Evolutionary conservation across 2,329 filamentous ascomycete species (phyloP).

Genomic region (Sphaceloma murrayae): DNA sequence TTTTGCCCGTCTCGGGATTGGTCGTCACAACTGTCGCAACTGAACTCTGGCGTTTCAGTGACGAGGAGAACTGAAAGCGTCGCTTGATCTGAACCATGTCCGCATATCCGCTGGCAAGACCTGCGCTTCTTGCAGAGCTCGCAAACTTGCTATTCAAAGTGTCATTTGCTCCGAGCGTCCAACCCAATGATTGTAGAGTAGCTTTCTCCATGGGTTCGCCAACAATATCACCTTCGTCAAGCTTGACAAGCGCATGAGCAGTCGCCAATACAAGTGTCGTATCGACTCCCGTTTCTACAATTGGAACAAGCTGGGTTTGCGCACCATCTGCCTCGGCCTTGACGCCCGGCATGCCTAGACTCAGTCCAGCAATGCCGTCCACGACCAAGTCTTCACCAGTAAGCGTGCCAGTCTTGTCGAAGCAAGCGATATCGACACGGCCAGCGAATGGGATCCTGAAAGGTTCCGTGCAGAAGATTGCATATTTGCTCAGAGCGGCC

Average conservation of each 20-base stretch:
- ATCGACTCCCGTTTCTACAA: constrained; percentile 61
- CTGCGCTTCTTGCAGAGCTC: constrained; percentile 36
- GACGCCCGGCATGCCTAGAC: constrained; percentile 57
- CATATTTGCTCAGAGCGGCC: constrained; percentile 84
- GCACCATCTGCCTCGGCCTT: constrained; percentile 68
- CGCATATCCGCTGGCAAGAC: constrained; percentile 40
- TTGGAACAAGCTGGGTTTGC: constrained; percentile 65
- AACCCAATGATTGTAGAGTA: constrained; percentile 78
- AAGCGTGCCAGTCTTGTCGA: constrained; percentile 95
- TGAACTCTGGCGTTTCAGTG: constrained; percentile 90
- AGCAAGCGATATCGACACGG: constrained; percentile 91
- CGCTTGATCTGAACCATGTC: constrained; percentile 90
- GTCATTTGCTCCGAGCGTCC: constrained; percentile 86
- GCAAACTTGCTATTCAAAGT: constrained; percentile 60
- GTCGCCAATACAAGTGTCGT: constrained; percentile 91
- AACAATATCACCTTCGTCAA: constrained; percentile 94
- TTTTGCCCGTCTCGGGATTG: constrained; percentile 63
- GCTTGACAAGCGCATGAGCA: constrained; percentile 87
- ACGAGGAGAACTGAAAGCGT: constrained; percentile 95
- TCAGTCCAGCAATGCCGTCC: constrained; percentile 87
- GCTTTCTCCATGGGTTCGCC: constrained; percentile 99
- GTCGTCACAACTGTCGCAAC: constrained; percentile 70
- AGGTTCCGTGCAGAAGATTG: constrained; percentile 97
- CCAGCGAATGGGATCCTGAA: constrained; percentile 97
- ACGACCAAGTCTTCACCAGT: constrained; percentile 96